Evolutionary conservation across 192 early-diverging fungal genomes (phyloP), one percentile per base, ranked within the genome.

Genomic region (Coemansia sp.): DNA sequence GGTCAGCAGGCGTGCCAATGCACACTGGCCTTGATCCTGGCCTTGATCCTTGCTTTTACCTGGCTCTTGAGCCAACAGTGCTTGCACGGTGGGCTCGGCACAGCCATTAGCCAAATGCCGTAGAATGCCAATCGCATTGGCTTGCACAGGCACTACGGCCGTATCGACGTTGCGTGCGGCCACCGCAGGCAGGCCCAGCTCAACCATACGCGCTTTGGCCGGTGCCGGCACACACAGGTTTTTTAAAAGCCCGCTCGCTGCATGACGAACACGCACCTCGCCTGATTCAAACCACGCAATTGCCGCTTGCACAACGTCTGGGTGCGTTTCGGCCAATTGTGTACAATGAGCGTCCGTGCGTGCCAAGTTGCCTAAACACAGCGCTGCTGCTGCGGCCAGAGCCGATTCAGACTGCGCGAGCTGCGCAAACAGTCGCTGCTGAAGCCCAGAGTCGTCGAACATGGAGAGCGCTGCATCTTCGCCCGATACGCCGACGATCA

Each of bases 321-420:
- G 53, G 39, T 85, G 77, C 68, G 83, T 70, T n/a, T 78, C 71
- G 2, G 87, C 88, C 51, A 91, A 69, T 37, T 73, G 78, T 56
- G 72, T 64, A 67, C 90, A 91, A 64, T 89, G 83, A 7, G 62
- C 67, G 65, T 91, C 90, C 57, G 83, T 86, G 59, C 90, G 76
- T 38, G 90, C 90, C 50, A 91, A 68, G 56, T 91, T 91, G 41
- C 88, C 90, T 49, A 91, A 57, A 16, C 83, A 86, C 58, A 89
- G 81, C 1, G 83, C 85, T 1, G 88, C 87, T 4, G 74, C 69
- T 0, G 78, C 67, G 2, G 71, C 76, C 76, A 74, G 62, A 12
- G 51, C 50, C 57, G 23, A 64, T 64, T n/a, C 57, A 9, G 12
- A 45, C 57, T 50, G 55, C 18, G 13, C 58, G 11, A 54, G 51